Base-by-base conservation (phyloP, 2,329 filamentous ascomycete species). In the Pseudopithomyces maydicus region DNA sequence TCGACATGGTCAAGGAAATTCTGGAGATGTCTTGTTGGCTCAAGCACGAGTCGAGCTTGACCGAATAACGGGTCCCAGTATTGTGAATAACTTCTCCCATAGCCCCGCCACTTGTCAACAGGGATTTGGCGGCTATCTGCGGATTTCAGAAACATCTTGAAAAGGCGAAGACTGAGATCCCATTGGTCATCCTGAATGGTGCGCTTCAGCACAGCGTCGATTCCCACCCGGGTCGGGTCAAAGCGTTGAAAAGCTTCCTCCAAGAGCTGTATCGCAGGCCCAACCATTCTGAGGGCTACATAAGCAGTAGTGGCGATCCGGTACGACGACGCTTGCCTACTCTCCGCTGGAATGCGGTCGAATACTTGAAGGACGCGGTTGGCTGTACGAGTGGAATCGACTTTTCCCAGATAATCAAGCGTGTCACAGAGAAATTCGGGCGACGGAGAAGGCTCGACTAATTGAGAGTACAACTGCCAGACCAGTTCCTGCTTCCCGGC, bases 291-390 rank as follows among this genome's bases (percentile, higher is more conserved):
- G 15, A 80, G 68, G n/a, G 63, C 67, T 23, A 84, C 59, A 56
- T 80, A 77, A 20, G 82, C 78, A 42, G 73, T 72, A 20, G 81
- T 76, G 23, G 79, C 75, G 39, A 74, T 67, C 50, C 75, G 66
- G 65, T 84, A 86, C 51, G 81, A 78, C 4, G 73, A 70, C 7
- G 71, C 62, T 2, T 72, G 75, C 23, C 81, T 78, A 36, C 74
- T 53, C 8, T 73, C 52, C 1, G 57, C 22, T 3, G 74, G 65
- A 23, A 84, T 75, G 3, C 61, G 55, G 29, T 79, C 66, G 63
- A 85, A 85, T 8, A 85, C 57, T n/a, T 73, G 59, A 47, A 79
- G 72, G 17, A 76, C 72, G 45, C 80, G 78, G 55, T 75, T 74
- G 14, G 77, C 70, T 64, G 84, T 77, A 22, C 74, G 47, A 2